phyloP scores from a whole-genome alignment of 306 rosid species.

The Vigna mungo region DNA sequence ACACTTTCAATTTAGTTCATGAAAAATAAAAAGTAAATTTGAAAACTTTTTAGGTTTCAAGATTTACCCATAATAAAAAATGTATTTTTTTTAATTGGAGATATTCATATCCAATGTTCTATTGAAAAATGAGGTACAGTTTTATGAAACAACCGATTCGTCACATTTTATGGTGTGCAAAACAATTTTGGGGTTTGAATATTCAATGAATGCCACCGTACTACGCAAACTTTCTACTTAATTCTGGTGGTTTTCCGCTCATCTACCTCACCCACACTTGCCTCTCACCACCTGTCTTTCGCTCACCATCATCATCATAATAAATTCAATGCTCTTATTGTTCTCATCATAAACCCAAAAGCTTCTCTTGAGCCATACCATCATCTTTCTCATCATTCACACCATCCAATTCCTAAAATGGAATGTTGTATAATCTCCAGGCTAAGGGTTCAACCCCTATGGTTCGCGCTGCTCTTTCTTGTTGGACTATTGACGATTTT shows the following conservation, averaged over 20 bases:
- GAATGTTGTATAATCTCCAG: slow-evolving; percentile 47
- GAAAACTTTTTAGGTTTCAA: too few relatives aligned
- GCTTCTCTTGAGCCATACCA: background rate
- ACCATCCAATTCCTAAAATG: slow-evolving; percentile 41
- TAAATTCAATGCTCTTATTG: slow-evolving; percentile 18
- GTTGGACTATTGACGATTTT: slow-evolving; percentile 59
- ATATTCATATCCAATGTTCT: too few relatives aligned
- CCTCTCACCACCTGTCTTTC: background rate
- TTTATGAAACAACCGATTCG: too few relatives aligned
- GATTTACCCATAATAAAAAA: too few relatives aligned
- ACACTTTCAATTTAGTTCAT: too few relatives aligned
- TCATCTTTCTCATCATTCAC: slow-evolving; percentile 7
- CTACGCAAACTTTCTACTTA: slow-evolving; percentile 37
- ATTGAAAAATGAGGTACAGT: too few relatives aligned
- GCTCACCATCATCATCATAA: background rate
- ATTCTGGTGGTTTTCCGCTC: slow-evolving; percentile 73
- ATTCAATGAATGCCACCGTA: background rate
- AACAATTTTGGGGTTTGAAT: background rate
- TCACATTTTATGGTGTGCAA: background rate
- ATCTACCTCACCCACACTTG: slow-evolving; percentile 58
- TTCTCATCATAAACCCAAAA: background rate
- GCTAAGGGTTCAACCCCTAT: slow-evolving; percentile 72
- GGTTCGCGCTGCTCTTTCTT: slow-evolving; percentile 55
- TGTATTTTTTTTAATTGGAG: too few relatives aligned
- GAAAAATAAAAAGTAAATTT: too few relatives aligned